A percentile compares a stretch with the other conserved stretches of the same genome.
Conservation (phyloP, 257 asterid genomes). For the Lantana camara region DNA sequence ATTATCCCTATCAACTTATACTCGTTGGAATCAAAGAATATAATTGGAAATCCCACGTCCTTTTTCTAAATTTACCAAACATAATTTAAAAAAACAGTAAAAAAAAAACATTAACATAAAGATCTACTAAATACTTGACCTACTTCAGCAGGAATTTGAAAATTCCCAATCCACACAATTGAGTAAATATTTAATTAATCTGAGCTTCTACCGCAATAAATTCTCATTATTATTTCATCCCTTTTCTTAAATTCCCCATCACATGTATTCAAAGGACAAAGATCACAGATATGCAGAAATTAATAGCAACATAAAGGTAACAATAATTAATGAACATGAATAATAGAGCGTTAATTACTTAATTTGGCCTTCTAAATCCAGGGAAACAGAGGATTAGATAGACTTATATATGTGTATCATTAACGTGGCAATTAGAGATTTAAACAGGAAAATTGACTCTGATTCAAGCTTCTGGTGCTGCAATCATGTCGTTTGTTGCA, state of each 20-base stretch:
- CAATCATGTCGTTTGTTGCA: constrained; percentile 9
- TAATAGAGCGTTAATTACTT: background rate
- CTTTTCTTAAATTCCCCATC: background rate
- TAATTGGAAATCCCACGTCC: too few relatives aligned
- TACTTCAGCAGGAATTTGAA: background rate
- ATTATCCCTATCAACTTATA: too few relatives aligned
- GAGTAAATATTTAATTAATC: background rate
- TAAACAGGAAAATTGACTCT: constrained; percentile 7
- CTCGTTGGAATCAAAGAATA: too few relatives aligned
- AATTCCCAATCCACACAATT: too few relatives aligned
- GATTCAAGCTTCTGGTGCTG: background rate
- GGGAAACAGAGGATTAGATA: constrained; percentile 33
- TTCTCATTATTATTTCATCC: background rate
- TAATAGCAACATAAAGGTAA: background rate
- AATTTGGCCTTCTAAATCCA: constrained; percentile 30
- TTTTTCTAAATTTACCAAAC: too few relatives aligned
- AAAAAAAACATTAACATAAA: too few relatives aligned
- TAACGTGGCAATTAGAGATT: background rate
- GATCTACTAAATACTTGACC: too few relatives aligned
- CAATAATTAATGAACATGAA: too few relatives aligned
- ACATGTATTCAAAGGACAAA: background rate
- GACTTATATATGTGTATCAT: constrained; percentile 26
- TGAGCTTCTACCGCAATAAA: background rate
- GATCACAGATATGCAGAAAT: background rate
- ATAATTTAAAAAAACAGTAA: too few relatives aligned